Evolutionary conservation across 2,329 filamentous ascomycete genomes (phyloP).

Genomic region (Calonectria montana): DNA sequence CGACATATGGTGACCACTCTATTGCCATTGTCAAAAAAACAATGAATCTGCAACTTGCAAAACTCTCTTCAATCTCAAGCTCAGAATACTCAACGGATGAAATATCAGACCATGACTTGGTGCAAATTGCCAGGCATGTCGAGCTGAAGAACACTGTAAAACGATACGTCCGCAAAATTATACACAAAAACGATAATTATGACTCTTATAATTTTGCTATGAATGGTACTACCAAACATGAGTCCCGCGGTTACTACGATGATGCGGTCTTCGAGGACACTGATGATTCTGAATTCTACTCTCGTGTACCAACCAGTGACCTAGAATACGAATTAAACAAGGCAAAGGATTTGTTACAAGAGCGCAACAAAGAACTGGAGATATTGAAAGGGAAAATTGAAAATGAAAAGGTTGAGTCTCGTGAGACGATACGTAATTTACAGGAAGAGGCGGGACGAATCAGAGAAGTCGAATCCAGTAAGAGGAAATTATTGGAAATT

Average conservation of each 20-base stretch:
- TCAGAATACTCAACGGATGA: background rate
- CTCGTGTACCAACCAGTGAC: background rate
- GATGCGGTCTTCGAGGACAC: background rate
- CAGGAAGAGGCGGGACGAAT: background rate
- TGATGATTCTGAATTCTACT: background rate
- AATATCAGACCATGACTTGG: background rate
- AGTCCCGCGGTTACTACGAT: background rate
- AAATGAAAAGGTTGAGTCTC: no score
- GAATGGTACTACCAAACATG: background rate
- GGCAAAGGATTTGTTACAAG: background rate
- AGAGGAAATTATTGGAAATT: conserved; percentile 52
- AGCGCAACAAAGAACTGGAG: background rate
- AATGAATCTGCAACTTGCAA: background rate
- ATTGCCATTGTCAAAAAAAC: background rate
- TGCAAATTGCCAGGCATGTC: background rate
- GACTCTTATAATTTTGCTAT: background rate
- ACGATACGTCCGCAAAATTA: background rate
- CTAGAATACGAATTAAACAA: background rate
- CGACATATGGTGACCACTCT: background rate
- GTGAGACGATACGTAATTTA: no score
- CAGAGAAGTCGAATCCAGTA: background rate
- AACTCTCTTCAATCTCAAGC: background rate
- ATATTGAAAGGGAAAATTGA: background rate
- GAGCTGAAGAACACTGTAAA: background rate
- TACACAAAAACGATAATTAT: background rate